A percentile compares a stretch with the other conserved stretches of the same genome.
Evolutionary conservation across 2,329 filamentous ascomycete genomes (phyloP).

Genomic region (Aspergillus candidus): DNA sequence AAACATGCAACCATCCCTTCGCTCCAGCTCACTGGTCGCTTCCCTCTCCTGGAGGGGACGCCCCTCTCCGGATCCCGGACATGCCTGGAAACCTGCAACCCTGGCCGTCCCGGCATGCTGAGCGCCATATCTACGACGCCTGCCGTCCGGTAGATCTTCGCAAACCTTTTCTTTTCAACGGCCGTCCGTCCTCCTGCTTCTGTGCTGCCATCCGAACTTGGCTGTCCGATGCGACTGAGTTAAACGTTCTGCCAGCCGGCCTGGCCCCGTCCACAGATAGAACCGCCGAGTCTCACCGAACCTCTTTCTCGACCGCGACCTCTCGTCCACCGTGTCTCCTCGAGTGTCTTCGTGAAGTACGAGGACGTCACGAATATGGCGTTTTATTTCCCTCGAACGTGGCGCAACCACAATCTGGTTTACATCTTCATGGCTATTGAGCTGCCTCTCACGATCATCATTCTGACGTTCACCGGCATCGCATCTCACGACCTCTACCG

Average conservation of each 20-base stretch:
- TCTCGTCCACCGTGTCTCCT: not conserved
- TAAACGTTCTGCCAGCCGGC: slow-evolving; percentile 34
- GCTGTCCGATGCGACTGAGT: slow-evolving; percentile 21
- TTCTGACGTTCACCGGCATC: slow-evolving; percentile 56
- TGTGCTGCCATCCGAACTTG: slow-evolving; percentile 6
- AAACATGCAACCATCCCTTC: slow-evolving; percentile 19
- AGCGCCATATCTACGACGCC: slow-evolving; percentile 25
- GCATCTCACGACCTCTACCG: slow-evolving; percentile 57
- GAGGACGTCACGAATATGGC: slow-evolving; percentile 2
- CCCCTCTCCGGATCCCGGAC: slow-evolving; percentile 22
- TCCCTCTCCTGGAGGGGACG: not conserved
- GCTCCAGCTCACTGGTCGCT: no score
- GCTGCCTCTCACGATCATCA: slow-evolving; percentile 51
- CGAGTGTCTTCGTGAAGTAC: not conserved
- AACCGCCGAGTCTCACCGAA: not conserved
- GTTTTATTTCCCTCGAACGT: slow-evolving; percentile 49
- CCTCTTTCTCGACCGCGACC: not conserved
- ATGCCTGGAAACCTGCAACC: slow-evolving; percentile 16
- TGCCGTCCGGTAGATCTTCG: slow-evolving; percentile 18
- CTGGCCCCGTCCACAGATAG: slow-evolving; percentile 20
- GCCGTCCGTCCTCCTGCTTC: slow-evolving; percentile 10
- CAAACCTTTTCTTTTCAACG: slow-evolving; percentile 7
- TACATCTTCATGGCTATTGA: slow-evolving; percentile 50
- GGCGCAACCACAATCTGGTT: slow-evolving; percentile 48
- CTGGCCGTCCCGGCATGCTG: slow-evolving; percentile 3